Evolutionary conservation across 139 green algal species (phyloP), one percentile per base, ranked within the genome.

Genomic region (Edaphochlamys debaryana): DNA sequence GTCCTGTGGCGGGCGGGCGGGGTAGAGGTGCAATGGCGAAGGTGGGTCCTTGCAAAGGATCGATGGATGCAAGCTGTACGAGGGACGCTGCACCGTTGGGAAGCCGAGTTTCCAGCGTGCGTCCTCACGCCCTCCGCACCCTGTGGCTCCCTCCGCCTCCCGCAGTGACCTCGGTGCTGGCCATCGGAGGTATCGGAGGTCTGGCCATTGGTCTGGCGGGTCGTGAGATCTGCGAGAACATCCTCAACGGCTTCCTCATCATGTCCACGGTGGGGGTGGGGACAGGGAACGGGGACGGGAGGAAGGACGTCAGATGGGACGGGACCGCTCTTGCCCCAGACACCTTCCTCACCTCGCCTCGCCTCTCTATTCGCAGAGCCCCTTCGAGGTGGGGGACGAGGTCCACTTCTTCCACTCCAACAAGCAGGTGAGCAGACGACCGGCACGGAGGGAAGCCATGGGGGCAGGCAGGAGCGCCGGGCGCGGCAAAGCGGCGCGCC

Each of bases 211-310:
- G 95, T 97, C 86, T 98, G 80, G 95, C 95, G 0, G 95, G 95
- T 62, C 88, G 95, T 0, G 95, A 98, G 89, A 98, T 98, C 67
- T 92, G 96, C 74, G 95, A 98, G 76, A 98, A 98, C 84, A 87
- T 98, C 41, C 96, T 98, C 82, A 98, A 95, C 48, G 95, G 95
- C 66, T 93, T 98, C 77, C 94, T 98, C 80, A 97, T 98, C 81
- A 92, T 98, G 89, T 91, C 89, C 23, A 92, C 87, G 69, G 90
- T 93, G 72, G 20, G 80, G 29, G 13, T 2, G 19, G 27, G 37
- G 4, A 13, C 22, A 5, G 1, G 6, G 67, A 4, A 8, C 4
- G 37, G 37, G 30, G 64, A 4, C 6, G 60, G 13, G 30, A 22
- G 62, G 3, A 37, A 6, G 62, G n/a, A 29, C 4, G 2, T 32